A percentile compares a stretch with the other conserved stretches of the same genome.
Conservation (phyloP, 2,329 filamentous ascomycete genomes). For the Monilinia laxa region DNA sequence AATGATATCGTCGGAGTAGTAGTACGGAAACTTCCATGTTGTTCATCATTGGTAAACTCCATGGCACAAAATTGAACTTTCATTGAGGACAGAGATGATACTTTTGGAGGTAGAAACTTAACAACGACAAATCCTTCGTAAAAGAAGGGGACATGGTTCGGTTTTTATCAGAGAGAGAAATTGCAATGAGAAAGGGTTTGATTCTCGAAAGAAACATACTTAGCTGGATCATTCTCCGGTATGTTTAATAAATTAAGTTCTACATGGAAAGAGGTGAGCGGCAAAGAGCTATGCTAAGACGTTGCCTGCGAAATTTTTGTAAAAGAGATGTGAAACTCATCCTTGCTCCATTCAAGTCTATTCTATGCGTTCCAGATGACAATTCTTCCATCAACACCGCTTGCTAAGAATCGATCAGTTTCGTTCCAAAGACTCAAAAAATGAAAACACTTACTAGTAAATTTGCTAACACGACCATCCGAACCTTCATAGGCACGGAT, state of each 20-base stretch:
- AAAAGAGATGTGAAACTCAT: constrained; percentile 22
- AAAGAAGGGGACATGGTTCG: background rate
- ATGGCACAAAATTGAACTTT: background rate
- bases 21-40: background rate
- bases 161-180: background rate
- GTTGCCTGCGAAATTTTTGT: constrained; percentile 5
- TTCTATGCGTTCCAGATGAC: constrained; percentile 71
- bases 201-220: constrained; percentile 17
- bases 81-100: background rate
- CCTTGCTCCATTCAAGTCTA: constrained; percentile 24
- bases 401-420: constrained; percentile 53
- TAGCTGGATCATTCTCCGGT: constrained; percentile 21
- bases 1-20: constrained; percentile 1
- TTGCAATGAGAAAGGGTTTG: background rate
- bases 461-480: constrained; percentile 67
- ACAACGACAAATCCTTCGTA: background rate
- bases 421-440: constrained; percentile 35
- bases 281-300: constrained; percentile 1
- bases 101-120: background rate
- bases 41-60: constrained; percentile 8
- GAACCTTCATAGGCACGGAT: constrained; percentile 72
- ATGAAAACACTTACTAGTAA: constrained; percentile 70
- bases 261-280: constrained; percentile 9
- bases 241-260: constrained; percentile 17
- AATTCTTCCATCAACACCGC: constrained; percentile 78